Percentiles rank a stretch among this genome's conserved stretches.
These are phyloP conservation scores for Talaromyces funiculosus DNA, from an alignment of 2,329 filamentous ascomycete species.

Conservation along the genomic window DNA sequence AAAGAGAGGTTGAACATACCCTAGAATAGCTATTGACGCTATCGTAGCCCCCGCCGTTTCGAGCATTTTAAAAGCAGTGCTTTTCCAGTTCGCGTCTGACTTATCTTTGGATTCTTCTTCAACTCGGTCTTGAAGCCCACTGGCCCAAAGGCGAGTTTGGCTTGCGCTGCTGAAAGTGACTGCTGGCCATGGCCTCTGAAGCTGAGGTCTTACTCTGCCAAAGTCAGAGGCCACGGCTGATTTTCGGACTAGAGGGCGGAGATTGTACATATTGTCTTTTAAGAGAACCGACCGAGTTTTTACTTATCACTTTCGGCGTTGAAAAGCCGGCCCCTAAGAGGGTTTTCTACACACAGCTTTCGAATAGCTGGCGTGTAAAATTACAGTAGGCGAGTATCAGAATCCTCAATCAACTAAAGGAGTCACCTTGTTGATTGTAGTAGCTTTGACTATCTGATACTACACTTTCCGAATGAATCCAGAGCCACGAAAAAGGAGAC, in stretches of 20 bases:
- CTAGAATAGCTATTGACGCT: constrained; percentile 67
- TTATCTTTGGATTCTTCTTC: constrained; percentile 25
- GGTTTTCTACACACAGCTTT: neutral
- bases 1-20: constrained; percentile 48
- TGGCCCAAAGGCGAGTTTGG: neutral
- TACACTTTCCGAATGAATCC: neutral
- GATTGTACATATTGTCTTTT: neutral
- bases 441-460: neutral
- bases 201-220: neutral
- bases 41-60: constrained; percentile 71
- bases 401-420: neutral
- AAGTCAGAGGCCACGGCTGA: neutral
- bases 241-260: neutral
- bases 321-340: neutral
- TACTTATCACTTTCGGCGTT: neutral
- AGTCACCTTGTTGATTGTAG: neutral
- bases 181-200: neutral
- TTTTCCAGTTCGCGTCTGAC: constrained; percentile 29
- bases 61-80: constrained; percentile 56
- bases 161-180: constrained; percentile 3
- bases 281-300: neutral
- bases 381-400: neutral
- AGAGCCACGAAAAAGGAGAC: neutral
- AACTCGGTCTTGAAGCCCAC: constrained; percentile 24
- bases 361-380: neutral